Conservation (phyloP, 148 eudicot species). For the Camellia lanceoleosa region DNA sequence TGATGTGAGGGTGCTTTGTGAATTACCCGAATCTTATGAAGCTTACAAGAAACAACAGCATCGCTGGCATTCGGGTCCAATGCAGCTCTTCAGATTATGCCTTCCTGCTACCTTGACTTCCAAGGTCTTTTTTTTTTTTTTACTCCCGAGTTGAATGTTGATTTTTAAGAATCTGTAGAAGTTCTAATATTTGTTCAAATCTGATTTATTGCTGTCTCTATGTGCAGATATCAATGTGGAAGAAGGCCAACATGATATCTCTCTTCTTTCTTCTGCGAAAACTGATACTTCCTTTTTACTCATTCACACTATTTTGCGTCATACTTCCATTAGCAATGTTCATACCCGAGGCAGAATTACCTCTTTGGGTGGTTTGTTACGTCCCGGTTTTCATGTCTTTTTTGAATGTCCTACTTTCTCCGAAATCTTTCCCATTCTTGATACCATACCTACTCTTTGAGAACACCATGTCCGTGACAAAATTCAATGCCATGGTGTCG, state of each 20-base stretch:
- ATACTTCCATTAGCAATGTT: slow-evolving; percentile 69
- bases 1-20: slow-evolving; percentile 57
- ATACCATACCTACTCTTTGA: slow-evolving; percentile 66
- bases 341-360: slow-evolving; percentile 61
- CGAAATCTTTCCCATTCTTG: slow-evolving; percentile 59
- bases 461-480: slow-evolving; percentile 72
- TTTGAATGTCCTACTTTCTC: slow-evolving; percentile 49
- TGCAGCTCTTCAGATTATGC: slow-evolving; percentile 65
- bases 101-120: slow-evolving; percentile 46
- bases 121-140: slow-evolving; percentile 32
- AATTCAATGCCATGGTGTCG: slow-evolving; percentile 67
- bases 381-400: slow-evolving; percentile 53
- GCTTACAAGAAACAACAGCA: slow-evolving; percentile 67
- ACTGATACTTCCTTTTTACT: slow-evolving; percentile 63
- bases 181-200: neutral
- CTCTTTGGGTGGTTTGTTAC: slow-evolving; percentile 63
- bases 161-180: neutral
- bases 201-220: neutral
- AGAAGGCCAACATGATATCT: slow-evolving; percentile 55
- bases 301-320: slow-evolving; percentile 62
- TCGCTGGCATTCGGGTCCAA: slow-evolving; percentile 77
- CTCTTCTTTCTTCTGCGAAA: slow-evolving; percentile 67
- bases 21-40: slow-evolving; percentile 62
- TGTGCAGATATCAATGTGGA: slow-evolving; percentile 57
- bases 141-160: neutral